Base-by-base conservation (phyloP, 2,329 filamentous ascomycete species). In the Penicillium oxalicum region DNA sequence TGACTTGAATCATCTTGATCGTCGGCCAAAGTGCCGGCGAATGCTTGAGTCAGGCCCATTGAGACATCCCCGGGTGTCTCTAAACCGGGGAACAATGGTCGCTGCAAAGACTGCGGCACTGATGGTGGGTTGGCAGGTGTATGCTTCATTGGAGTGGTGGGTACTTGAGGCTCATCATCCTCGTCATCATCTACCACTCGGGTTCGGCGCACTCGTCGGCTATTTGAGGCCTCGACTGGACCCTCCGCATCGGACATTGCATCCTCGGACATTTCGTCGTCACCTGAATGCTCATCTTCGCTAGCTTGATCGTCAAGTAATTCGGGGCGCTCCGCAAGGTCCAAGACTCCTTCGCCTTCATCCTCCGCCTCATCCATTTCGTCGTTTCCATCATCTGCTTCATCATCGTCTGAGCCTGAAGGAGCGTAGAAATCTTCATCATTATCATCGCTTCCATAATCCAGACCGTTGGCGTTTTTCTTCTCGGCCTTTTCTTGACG, bases 1-100 rank as follows among this genome's bases (percentile, higher is more conserved):
- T 76, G 62, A 12, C 58, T 64, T 12, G 68, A 67, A 2, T 66
- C 64, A 42, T 77, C 70, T 49, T 75, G 73, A 50, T 75, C 74
- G 34, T 80, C 82, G 41, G 87, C 89, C 82, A 96, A 86, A 1
- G 90, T 95, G 9, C 88, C 88, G 4, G 87, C 87, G 64, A 95
- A 96, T 53, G 93, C 91, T 61, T 95, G 91, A 0, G 89, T 94
- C 39, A 95, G 76, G 8, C 88, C 87, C 37, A 95, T 66, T 5
- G 74, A 69, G 44, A 70, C 60, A 36, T 67, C 63, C 40, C 63
- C 64, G 50, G 61, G 74, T 65, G 57, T 71, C 61, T 83, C 80
- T 18, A 88, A 70, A 1, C 83, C 84, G 3, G 85, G 86, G 49
- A 88, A 86, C 12, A 76, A 80, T 3, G 83, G 84, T 9, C 69